Percentiles rank a stretch among this genome's conserved stretches.
Evolutionary conservation across 306 rosid species (phyloP).

Genomic region (Lathyrus oleraceus): DNA sequence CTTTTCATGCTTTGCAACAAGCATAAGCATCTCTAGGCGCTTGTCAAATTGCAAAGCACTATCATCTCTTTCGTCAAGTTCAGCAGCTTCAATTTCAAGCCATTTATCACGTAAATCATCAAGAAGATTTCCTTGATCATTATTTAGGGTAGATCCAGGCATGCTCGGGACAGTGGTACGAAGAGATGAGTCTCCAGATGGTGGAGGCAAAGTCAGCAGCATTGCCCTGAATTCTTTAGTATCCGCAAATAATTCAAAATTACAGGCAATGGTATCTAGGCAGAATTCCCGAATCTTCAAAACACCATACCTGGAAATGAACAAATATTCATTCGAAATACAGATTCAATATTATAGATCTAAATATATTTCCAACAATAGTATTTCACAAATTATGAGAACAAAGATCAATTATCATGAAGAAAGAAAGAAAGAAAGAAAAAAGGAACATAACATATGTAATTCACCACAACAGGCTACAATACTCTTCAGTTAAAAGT

Average conservation of each 20-base stretch:
- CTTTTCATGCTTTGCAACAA: conserved; percentile 83
- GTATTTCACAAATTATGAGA: conserved; percentile 3
- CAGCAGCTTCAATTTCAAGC: conserved; percentile 98
- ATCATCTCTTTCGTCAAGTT: conserved; percentile 91
- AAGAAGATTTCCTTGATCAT: conserved; percentile 79
- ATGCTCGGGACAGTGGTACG: conserved; percentile 92
- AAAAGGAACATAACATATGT: neutral
- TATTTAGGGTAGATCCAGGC: conserved; percentile 75
- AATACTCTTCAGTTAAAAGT: neutral
- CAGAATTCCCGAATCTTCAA: conserved; percentile 84
- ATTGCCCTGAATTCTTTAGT: conserved; percentile 75
- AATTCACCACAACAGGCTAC: conserved; percentile 22
- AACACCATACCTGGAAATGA: conserved; percentile 75
- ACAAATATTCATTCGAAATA: conserved; percentile 23
- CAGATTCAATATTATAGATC: neutral
- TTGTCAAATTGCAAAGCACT: conserved; percentile 88
- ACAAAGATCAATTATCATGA: conserved; percentile 13
- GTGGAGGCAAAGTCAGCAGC: conserved; percentile 85
- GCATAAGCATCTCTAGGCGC: conserved; percentile 88
- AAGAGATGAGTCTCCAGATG: conserved; percentile 88
- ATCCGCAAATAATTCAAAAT: conserved; percentile 87
- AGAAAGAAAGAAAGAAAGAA: neutral
- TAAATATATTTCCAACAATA: conserved; percentile 3
- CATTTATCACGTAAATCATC: conserved; percentile 95
- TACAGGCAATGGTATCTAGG: conserved; percentile 78